Evolutionary conservation across 306 rosid species (phyloP).

Genomic region (Amphicarpaea edgeworthii): DNA sequence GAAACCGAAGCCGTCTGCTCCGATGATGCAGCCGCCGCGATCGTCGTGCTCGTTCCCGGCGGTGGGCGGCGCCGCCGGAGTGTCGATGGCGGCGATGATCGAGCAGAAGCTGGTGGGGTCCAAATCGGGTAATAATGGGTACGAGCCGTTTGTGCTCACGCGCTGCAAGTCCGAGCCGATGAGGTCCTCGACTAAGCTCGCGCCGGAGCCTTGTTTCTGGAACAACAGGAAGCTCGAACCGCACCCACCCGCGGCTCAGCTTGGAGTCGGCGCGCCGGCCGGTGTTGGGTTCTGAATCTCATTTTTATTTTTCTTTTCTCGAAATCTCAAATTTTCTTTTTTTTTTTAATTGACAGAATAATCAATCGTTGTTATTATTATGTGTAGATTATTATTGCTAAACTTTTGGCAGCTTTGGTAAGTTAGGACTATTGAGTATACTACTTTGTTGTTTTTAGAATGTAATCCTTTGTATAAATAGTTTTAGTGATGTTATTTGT

Average conservation of each 20-base stretch:
- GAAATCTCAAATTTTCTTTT: not conserved
- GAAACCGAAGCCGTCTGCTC: slow-evolving; percentile 34
- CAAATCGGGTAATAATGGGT: slow-evolving; percentile 54
- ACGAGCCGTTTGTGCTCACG: slow-evolving; percentile 86
- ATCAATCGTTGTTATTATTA: slow-evolving; percentile 46
- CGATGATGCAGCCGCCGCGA: slow-evolving; percentile 72
- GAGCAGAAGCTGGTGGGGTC: slow-evolving; percentile 82
- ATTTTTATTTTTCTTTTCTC: not conserved
- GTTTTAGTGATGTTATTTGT: slow-evolving; percentile 48
- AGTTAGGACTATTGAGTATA: slow-evolving; percentile 39
- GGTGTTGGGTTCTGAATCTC: slow-evolving; percentile 75
- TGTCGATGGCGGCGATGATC: slow-evolving; percentile 75
- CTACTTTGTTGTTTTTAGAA: slow-evolving; percentile 34
- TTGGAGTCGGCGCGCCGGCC: slow-evolving; percentile 80
- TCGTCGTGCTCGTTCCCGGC: slow-evolving; percentile 80
- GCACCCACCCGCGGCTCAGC: slow-evolving; percentile 64
- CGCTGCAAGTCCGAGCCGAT: slow-evolving; percentile 98
- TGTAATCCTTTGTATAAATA: slow-evolving; percentile 53
- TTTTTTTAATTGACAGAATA: slow-evolving; percentile 42
- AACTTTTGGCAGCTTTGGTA: slow-evolving; percentile 36
- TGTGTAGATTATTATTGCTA: slow-evolving; percentile 48
- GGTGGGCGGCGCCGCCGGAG: slow-evolving; percentile 39
- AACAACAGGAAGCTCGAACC: slow-evolving; percentile 79
- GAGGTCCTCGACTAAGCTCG: slow-evolving; percentile 72
- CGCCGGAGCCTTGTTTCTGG: slow-evolving; percentile 87